phyloP scores from a whole-genome alignment of 371 early-diverging fungal genomes.

The Mortierella sp. region DNA sequence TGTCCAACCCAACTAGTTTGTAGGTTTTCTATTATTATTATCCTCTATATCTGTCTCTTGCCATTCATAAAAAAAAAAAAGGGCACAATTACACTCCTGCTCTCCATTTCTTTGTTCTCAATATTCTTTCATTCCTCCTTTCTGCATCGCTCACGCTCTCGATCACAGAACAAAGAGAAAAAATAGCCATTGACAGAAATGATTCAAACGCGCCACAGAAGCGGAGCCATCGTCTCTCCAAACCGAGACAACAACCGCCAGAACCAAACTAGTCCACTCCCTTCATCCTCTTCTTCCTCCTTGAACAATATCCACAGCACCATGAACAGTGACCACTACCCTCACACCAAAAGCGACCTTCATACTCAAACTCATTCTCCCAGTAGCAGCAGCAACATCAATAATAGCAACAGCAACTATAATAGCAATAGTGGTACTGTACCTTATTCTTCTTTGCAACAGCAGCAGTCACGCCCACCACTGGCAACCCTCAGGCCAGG shows the following conservation, averaged over 20 bases:
- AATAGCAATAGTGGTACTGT: background rate
- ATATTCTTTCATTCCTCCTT: background rate
- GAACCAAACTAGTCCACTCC: conserved; percentile 7
- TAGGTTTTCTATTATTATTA: conserved; percentile 1
- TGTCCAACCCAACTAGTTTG: background rate
- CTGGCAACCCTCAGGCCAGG: conserved; percentile 13
- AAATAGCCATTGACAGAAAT: conserved; percentile 16
- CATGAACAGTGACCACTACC: background rate
- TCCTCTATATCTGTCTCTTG: background rate
- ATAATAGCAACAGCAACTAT: conserved; percentile 1
- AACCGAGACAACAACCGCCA: conserved; percentile 6
- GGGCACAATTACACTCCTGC: background rate
- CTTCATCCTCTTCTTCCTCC: conserved; percentile 6
- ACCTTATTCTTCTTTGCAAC: conserved; percentile 17
- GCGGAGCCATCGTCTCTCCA: conserved; percentile 29
- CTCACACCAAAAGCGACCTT: conserved; percentile 3
- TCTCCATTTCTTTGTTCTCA: background rate
- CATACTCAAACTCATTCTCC: background rate
- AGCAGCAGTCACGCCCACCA: conserved; percentile 46
- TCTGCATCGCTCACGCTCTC: conserved; percentile 9
- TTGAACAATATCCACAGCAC: background rate
- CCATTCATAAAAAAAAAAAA: background rate
- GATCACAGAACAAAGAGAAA: background rate
- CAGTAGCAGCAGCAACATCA: conserved; percentile 3
- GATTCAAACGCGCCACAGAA: conserved; percentile 36